Percentiles rank a stretch among this genome's conserved stretches.
phyloP scores from a whole-genome alignment of 495 filamentous ascomycete species.

The Aspergillus carlsbadensis region DNA sequence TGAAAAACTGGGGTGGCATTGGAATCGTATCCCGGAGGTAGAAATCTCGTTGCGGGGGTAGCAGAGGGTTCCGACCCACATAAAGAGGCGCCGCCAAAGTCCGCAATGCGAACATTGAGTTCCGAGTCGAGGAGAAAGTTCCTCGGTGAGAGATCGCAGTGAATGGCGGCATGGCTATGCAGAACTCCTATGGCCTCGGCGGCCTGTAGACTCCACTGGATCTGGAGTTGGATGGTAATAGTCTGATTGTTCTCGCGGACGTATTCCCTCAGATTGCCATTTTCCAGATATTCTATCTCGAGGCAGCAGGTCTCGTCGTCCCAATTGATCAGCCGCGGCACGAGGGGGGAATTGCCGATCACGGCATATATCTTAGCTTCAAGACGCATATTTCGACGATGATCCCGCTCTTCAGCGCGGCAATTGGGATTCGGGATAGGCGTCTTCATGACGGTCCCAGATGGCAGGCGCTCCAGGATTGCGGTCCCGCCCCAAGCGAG shows the following conservation, averaged over 20 bases:
- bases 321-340: neutral
- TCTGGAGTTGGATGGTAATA: neutral
- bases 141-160: conserved; percentile 9
- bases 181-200: neutral
- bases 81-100: conserved; percentile 1
- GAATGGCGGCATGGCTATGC: neutral
- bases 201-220: neutral
- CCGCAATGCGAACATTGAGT: neutral
- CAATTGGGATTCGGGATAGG: too few relatives aligned
- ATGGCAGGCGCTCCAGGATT: too few relatives aligned
- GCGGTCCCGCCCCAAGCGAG: too few relatives aligned
- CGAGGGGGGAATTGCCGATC: neutral
- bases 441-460: too few relatives aligned
- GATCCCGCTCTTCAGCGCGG: too few relatives aligned
- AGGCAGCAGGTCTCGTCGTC: neutral
- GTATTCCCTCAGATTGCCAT: conserved; percentile 4
- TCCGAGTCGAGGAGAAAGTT: conserved; percentile 2
- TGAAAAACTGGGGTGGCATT: neutral
- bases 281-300: conserved; percentile 1
- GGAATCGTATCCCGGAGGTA: neutral
- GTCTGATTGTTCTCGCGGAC: neutral
- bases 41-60: neutral
- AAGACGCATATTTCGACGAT: too few relatives aligned
- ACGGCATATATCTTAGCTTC: conserved; percentile 4
- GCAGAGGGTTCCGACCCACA: neutral